These are phyloP conservation scores for Pelargonium hybrid DNA, from an alignment of 441 rosid genomes.

Conservation along the genomic window DNA sequence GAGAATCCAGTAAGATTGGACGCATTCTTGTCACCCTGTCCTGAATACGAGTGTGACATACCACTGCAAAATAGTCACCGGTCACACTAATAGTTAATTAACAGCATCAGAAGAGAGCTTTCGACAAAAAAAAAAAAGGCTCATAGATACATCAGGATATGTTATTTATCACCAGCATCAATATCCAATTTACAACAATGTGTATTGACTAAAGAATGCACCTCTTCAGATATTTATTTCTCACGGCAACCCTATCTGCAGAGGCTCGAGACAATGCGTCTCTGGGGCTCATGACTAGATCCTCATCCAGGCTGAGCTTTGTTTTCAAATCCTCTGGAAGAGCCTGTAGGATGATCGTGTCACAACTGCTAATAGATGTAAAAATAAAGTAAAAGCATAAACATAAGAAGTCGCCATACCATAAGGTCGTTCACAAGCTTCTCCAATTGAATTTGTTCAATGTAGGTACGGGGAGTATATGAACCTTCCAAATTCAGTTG, in stretches of 20 bases:
- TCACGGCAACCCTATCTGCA: slow-evolving; percentile 60
- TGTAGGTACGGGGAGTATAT: slow-evolving; percentile 77
- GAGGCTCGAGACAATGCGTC: slow-evolving; percentile 63
- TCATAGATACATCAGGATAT: no score
- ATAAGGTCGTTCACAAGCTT: slow-evolving; percentile 79
- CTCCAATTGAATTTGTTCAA: slow-evolving; percentile 91
- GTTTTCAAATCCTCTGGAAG: slow-evolving; percentile 80
- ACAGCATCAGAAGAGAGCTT: no score
- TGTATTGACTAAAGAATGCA: slow-evolving; percentile 19
- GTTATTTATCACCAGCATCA: no score
- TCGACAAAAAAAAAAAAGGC: no score
- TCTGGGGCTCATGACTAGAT: slow-evolving; percentile 68
- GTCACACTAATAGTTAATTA: not conserved
- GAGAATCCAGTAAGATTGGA: slow-evolving; percentile 13
- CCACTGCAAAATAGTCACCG: slow-evolving; percentile 8
- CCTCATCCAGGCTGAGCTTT: slow-evolving; percentile 78
- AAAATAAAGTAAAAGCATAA: slow-evolving; percentile 10
- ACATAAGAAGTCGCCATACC: slow-evolving; percentile 41
- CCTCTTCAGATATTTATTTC: slow-evolving; percentile 65
- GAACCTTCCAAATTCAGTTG: slow-evolving; percentile 87
- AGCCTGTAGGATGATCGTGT: slow-evolving; percentile 43
- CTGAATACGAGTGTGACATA: slow-evolving; percentile 23
- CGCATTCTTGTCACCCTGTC: slow-evolving; percentile 16
- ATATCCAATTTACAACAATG: not conserved
- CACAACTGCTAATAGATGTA: not conserved